Evolutionary conservation across 495 filamentous ascomycete species (phyloP).

Genomic region (Xylaria cubensis): DNA sequence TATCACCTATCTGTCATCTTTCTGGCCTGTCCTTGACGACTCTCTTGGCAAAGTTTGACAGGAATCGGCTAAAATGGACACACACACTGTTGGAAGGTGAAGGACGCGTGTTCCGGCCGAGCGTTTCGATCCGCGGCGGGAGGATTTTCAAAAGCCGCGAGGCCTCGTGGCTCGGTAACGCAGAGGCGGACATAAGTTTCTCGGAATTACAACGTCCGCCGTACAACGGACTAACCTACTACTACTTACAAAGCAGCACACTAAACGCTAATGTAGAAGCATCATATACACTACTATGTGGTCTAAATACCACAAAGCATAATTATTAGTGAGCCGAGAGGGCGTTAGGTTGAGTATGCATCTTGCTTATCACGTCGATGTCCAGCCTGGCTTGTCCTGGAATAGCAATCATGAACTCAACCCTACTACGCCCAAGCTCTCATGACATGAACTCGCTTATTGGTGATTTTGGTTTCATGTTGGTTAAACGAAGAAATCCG

Average conservation of each 20-base stretch:
- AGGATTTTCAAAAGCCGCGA: conserved; percentile 11
- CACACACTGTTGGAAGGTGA: not conserved
- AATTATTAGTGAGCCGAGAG: not conserved
- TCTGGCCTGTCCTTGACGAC: conserved; percentile 2
- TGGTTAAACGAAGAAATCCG: conserved; percentile 6
- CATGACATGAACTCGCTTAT: conserved; percentile 7
- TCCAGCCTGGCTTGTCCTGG: not conserved
- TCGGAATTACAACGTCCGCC: not conserved
- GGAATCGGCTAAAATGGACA: conserved; percentile 8
- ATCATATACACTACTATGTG: not conserved
- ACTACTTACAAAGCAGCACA: not conserved
- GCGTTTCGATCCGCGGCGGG: not conserved
- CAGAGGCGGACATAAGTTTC: not conserved
- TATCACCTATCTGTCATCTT: conserved; percentile 7
- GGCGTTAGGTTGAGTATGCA: not conserved
- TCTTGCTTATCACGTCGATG: not conserved
- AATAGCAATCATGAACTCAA: not conserved
- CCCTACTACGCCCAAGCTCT: not conserved
- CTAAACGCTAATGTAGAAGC: not conserved
- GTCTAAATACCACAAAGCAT: not conserved
- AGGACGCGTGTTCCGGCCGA: conserved; percentile 14
- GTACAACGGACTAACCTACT: not conserved
- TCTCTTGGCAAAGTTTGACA: not conserved
- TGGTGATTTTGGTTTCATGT: conserved; percentile 18
- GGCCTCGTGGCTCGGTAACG: conserved; percentile 9